Conservation (phyloP, 148 eudicot species). For the Vaccinium corymbosum region DNA sequence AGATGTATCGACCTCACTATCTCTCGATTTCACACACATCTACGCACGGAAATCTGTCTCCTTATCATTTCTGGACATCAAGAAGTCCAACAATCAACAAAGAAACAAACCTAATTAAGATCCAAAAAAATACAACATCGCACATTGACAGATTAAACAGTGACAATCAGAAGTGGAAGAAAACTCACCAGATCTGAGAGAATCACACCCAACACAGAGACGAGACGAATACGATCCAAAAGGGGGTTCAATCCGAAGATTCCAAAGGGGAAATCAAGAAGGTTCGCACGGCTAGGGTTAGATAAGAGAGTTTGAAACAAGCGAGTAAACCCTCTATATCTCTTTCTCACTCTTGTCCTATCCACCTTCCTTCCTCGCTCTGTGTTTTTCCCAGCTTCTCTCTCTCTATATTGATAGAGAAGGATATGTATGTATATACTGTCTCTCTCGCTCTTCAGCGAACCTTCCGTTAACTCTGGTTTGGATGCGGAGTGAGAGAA, state of each 20-base stretch:
- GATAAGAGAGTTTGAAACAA: not conserved
- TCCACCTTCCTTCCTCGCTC: not conserved
- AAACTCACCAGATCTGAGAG: conserved; percentile 36
- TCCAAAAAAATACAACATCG: not conserved
- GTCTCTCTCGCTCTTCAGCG: not conserved
- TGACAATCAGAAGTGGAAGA: not conserved
- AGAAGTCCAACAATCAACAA: not conserved
- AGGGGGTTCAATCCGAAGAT: not conserved
- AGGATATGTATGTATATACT: not conserved
- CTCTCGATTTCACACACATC: no score
- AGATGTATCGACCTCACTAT: no score
- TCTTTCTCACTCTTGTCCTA: not conserved
- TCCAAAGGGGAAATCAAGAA: conserved; percentile 5
- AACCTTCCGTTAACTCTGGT: conserved; percentile 13
- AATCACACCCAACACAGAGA: not conserved
- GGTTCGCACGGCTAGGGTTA: not conserved
- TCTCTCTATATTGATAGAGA: not conserved
- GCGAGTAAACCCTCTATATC: conserved; percentile 5
- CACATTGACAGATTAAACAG: not conserved
- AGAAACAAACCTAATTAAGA: not conserved
- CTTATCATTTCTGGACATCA: not conserved
- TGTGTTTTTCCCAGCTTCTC: not conserved
- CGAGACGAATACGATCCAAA: not conserved
- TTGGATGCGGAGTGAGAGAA: not conserved
- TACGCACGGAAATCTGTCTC: no score